Evolutionary conservation across 208 protist species (phyloP), one percentile per base, ranked within the genome.

Genomic region (Crithidia mellificae): DNA sequence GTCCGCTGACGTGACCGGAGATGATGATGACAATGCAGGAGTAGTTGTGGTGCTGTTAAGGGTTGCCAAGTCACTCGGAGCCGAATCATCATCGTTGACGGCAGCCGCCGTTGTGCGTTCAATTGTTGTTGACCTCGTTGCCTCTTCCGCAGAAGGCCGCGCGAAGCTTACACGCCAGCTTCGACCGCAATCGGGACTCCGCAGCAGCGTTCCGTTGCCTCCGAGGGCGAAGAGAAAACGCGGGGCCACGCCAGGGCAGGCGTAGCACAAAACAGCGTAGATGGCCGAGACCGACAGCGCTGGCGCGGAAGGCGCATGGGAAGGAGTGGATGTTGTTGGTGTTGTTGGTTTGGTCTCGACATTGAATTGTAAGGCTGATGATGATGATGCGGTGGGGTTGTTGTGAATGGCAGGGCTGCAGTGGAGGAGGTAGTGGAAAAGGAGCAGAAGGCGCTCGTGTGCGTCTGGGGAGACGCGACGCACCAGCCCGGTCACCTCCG

Each of bases 161-260:
- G 67, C 36, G 62, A 72, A 83, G 43, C 77, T 62, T 39, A 63
- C 38, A 15, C 66, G 62, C 88, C 88, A 94, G 22, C 83, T 83
- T 17, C 36, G 39, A 14, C 88, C 88, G 36, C 73, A 57, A 64
- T 94, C 85, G n/a, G 85, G 72, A 57, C 83, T 90, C 20, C 88
- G 83, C 7, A 91, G 52, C 24, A 94, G 67, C 32, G 69, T 69
- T 24, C 64, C 72, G 58, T 85, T 88, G 38, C 52, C 80, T 7
- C 77, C 82, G 12, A 84, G 63, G 6, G 75, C 81, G 66, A 94
- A 87, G 32, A 91, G 57, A 70, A 94, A 94, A 9, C 83, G 75
- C 9, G 79, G 77, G 15, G 70, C 50, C 0, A 56, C n/a, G 0
- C 71, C 72, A 0, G 83, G 76, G 41, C 72, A 84, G 6, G 76